A percentile compares a stretch with the other conserved stretches of the same genome.
phyloP scores from a whole-genome alignment of 2,329 filamentous ascomycete genomes.

The Sporothrix schenckii region DNA sequence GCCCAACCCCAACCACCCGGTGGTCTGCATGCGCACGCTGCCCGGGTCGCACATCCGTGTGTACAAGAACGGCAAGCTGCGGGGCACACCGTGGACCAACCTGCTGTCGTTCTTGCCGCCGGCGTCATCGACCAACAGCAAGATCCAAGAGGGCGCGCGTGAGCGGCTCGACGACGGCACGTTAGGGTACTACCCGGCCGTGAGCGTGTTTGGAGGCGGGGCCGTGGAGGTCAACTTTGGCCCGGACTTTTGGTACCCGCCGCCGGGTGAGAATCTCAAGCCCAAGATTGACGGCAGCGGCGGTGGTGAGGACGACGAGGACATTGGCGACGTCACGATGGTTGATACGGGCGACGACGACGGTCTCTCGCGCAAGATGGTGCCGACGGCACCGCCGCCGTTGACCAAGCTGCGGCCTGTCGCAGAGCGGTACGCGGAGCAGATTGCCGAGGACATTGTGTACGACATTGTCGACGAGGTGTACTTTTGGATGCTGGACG shows the following conservation, averaged over 20 bases:
- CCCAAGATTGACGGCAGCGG: constrained; percentile 50
- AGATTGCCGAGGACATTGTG: constrained; percentile 91
- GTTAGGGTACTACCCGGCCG: constrained; percentile 91
- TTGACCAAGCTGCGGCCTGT: constrained; percentile 60
- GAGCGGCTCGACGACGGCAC: constrained; percentile 92
- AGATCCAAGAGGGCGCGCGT: constrained; percentile 71
- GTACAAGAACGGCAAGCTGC: constrained; percentile 86
- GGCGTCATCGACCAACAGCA: constrained; percentile 75
- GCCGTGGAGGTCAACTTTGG: constrained; percentile 94
- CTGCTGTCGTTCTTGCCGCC: constrained; percentile 90
- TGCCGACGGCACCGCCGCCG: constrained; percentile 20
- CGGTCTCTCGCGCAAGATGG: background rate
- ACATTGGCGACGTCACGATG: constrained; percentile 51
- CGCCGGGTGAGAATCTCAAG: constrained; percentile 42
- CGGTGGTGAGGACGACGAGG: constrained; percentile 44
- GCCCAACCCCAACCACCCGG: constrained; percentile 72
- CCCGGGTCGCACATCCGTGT: constrained; percentile 84
- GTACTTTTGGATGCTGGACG: constrained; percentile 80
- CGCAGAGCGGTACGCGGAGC: constrained; percentile 81
- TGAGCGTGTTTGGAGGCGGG: constrained; percentile 89
- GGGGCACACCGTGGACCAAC: constrained; percentile 86
- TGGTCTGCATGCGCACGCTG: constrained; percentile 78
- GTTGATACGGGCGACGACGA: constrained; percentile 43
- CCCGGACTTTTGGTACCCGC: constrained; percentile 88
- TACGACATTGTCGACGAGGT: constrained; percentile 95